phyloP scores from a whole-genome alignment of 2,329 filamentous ascomycete species.

The Trichoderma aggressivum region DNA sequence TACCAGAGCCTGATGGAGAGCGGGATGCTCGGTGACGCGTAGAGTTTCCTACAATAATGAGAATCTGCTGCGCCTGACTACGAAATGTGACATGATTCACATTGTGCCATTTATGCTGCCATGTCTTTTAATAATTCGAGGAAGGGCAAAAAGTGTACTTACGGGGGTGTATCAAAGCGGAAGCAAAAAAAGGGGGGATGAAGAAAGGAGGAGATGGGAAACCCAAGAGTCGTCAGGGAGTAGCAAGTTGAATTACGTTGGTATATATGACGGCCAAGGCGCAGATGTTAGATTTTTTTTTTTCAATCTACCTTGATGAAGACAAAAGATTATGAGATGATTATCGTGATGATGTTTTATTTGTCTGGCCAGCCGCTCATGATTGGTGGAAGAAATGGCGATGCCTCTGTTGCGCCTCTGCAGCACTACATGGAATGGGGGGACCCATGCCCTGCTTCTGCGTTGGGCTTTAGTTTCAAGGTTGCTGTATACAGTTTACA shows the following conservation, averaged over 20 bases:
- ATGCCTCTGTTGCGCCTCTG: not conserved
- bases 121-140: not conserved
- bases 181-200: not conserved
- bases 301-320: not conserved
- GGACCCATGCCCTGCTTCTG: not conserved
- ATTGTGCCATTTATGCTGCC: not conserved
- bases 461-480: not conserved
- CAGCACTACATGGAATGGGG: not conserved
- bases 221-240: not conserved
- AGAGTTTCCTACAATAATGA: not conserved
- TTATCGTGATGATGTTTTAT: not conserved
- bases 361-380: not conserved
- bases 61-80: not conserved
- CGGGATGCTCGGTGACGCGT: constrained; percentile 68
- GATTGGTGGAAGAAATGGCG: constrained; percentile 8
- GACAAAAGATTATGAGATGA: not conserved
- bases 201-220: not conserved
- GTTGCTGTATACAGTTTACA: not conserved
- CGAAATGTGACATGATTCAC: not conserved
- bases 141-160: not conserved
- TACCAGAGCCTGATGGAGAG: constrained; percentile 86
- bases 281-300: not conserved
- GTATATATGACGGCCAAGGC: not conserved
- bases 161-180: not conserved
- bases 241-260: not conserved